These are phyloP conservation scores for Lagenidium giganteum DNA, from an alignment of 352 stramenopile genomes.

Conservation along the genomic window DNA sequence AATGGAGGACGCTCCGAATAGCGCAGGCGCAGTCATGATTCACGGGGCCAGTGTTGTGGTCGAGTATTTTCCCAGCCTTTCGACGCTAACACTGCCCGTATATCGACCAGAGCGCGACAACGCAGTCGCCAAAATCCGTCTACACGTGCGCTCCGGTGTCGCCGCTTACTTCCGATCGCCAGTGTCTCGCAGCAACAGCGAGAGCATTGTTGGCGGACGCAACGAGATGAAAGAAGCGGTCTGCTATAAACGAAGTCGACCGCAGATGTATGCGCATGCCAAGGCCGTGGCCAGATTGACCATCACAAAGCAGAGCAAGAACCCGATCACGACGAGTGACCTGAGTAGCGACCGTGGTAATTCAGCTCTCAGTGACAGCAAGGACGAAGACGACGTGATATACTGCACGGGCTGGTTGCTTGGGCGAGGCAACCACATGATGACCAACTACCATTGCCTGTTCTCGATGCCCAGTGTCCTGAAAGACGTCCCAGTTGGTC, in stretches of 20 bases:
- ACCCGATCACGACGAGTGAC: not conserved
- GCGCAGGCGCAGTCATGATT: constrained; percentile 23
- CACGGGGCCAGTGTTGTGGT: constrained; percentile 28
- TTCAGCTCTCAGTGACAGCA: too few relatives aligned
- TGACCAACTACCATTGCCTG: constrained; percentile 73
- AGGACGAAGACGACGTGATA: constrained; percentile 9
- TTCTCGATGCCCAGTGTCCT: not conserved
- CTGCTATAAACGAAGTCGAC: constrained; percentile 45
- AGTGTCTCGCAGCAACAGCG: too few relatives aligned
- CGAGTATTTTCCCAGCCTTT: constrained; percentile 48
- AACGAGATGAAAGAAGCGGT: constrained; percentile 52
- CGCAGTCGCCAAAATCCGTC: constrained; percentile 27
- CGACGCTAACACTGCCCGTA: constrained; percentile 35
- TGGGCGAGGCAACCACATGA: constrained; percentile 44
- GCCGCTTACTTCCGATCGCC: too few relatives aligned
- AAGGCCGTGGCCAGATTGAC: constrained; percentile 46
- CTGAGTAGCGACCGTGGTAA: too few relatives aligned
- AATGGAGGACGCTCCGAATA: not conserved
- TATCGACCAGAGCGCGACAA: constrained; percentile 12
- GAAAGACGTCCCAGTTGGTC: constrained; percentile 12
- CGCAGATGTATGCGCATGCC: constrained; percentile 51
- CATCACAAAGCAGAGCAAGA: constrained; percentile 18
- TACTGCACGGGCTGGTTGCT: constrained; percentile 69
- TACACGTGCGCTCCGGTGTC: constrained; percentile 28
- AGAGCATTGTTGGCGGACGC: constrained; percentile 38